Evolutionary conservation across 2,329 filamentous ascomycete genomes (phyloP).

Genomic region (Gnomoniopsis sp.): DNA sequence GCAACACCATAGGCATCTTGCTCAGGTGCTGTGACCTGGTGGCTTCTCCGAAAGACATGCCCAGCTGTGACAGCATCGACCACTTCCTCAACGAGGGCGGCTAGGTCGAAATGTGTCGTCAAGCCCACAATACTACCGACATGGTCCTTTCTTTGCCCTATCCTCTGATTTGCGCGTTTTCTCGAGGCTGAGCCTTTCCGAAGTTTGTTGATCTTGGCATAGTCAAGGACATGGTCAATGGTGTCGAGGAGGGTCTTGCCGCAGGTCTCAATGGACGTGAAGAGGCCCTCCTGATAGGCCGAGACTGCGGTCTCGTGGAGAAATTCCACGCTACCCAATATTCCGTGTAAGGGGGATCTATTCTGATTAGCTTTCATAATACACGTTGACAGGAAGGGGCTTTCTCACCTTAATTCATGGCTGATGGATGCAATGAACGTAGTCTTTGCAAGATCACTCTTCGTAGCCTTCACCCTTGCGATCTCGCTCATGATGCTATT

Average conservation of each 20-base stretch:
- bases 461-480: slow-evolving; percentile 36
- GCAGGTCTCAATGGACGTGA: slow-evolving; percentile 44
- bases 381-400: neutral
- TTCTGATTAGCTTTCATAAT: neutral
- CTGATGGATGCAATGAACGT: slow-evolving; percentile 56
- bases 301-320: slow-evolving; percentile 42
- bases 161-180: neutral
- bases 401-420: slow-evolving; percentile 41
- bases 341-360: slow-evolving; percentile 53
- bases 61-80: slow-evolving; percentile 34
- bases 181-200: slow-evolving; percentile 16
- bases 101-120: slow-evolving; percentile 29
- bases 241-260: slow-evolving; percentile 46
- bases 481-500: slow-evolving; percentile 56
- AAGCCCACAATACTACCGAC: slow-evolving; percentile 20
- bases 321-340: slow-evolving; percentile 49
- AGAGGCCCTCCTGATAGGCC: slow-evolving; percentile 37
- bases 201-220: slow-evolving; percentile 46
- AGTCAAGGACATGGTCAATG: slow-evolving; percentile 46
- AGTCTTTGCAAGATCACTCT: slow-evolving; percentile 42
- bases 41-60: slow-evolving; percentile 24
- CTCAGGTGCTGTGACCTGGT: slow-evolving; percentile 4
- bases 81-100: slow-evolving; percentile 30
- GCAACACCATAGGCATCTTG: neutral
- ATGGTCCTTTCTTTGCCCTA: slow-evolving; percentile 9